phyloP scores from a whole-genome alignment of 176 grass and related monocot genomes.

The Oryza rufipogon region DNA sequence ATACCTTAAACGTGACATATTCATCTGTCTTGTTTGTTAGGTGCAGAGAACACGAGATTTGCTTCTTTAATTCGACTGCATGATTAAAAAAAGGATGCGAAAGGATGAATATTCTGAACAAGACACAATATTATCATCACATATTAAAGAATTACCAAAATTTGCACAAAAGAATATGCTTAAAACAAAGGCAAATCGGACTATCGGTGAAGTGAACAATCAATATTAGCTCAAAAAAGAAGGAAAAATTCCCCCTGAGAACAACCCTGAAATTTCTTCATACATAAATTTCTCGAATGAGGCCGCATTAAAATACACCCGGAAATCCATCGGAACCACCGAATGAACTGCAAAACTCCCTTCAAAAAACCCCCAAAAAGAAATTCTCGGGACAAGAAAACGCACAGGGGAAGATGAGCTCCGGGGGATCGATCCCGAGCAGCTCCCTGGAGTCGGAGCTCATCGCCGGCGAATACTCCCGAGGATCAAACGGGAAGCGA shows the following conservation, averaged over 20 bases:
- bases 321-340: background rate
- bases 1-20: constrained; percentile 81
- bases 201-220: background rate
- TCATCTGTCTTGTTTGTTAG: constrained; percentile 79
- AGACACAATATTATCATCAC: background rate
- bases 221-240: background rate
- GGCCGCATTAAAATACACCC: background rate
- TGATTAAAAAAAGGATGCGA: background rate
- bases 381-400: background rate
- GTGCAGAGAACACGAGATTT: constrained; percentile 84
- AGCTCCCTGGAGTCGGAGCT: constrained; percentile 53
- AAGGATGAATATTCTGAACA: background rate
- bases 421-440: constrained; percentile 71
- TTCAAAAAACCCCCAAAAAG: too few species aligned
- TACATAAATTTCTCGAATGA: too few species aligned
- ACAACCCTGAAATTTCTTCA: background rate
- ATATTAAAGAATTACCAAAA: background rate
- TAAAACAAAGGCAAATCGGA: background rate
- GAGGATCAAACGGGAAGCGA: background rate
- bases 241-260: background rate
- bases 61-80: constrained; percentile 83
- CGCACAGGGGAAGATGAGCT: constrained; percentile 79
- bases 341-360: background rate
- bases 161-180: background rate
- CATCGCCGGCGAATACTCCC: constrained; percentile 33